Evolutionary conservation across 352 stramenopile genomes (phyloP).

Genomic region (Pythium rishiriense): DNA sequence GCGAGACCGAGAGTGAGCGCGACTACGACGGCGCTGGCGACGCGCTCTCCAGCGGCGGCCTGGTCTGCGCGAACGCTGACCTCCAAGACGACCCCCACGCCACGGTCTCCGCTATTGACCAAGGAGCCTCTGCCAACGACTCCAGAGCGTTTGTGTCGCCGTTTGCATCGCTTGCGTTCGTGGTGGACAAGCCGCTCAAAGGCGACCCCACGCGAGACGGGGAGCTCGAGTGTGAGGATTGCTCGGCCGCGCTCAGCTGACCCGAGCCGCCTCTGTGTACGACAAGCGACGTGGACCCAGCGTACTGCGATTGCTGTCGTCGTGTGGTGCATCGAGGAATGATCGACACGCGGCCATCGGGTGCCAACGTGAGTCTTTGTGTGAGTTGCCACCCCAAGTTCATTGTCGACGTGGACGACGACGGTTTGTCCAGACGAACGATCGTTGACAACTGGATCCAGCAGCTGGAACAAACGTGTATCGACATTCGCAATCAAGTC

Average conservation of each 20-base stretch:
- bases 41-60: neutral
- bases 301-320: neutral
- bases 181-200: no score
- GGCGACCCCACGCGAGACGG: no score
- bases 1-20: neutral
- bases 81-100: neutral
- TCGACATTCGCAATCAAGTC: neutral
- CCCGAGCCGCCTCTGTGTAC: neutral
- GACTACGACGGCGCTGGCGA: neutral
- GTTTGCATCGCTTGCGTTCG: neutral
- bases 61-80: neutral
- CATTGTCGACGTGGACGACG: neutral
- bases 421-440: neutral
- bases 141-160: neutral
- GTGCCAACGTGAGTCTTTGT: neutral
- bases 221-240: neutral
- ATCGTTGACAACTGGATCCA: neutral
- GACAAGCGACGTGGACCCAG: neutral
- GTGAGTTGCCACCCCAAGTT: neutral
- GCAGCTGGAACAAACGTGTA: neutral
- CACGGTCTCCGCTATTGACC: neutral
- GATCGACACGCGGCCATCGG: neutral
- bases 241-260: no score
- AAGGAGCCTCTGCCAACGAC: neutral
- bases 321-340: neutral